These are phyloP conservation scores for Rhodotorula sp. DNA, from an alignment of 1,284 basidiomycete species.

Conservation along the genomic window DNA sequence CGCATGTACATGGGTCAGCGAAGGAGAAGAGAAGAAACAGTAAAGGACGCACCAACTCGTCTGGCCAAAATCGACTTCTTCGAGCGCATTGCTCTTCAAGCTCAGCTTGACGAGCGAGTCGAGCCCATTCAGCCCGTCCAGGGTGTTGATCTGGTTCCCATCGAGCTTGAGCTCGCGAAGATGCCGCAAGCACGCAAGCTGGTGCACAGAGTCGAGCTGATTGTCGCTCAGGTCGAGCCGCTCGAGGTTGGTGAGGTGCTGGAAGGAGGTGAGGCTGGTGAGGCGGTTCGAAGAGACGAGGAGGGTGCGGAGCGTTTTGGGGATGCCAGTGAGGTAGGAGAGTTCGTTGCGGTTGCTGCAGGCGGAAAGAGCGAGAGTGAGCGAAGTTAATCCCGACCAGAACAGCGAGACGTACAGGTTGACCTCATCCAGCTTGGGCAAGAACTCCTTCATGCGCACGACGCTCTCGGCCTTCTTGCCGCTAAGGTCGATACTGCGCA, in stretches of 20 bases:
- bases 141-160: slow-evolving; percentile 71
- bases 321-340: slow-evolving; percentile 83
- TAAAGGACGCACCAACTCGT: slow-evolving; percentile 67
- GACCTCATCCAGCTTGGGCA: slow-evolving; percentile 79
- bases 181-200: slow-evolving; percentile 79
- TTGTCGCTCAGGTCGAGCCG: slow-evolving; percentile 89
- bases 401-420: slow-evolving; percentile 64
- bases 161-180: slow-evolving; percentile 87
- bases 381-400: neutral
- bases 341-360: slow-evolving; percentile 72
- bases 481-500: slow-evolving; percentile 75
- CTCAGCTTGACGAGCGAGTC: slow-evolving; percentile 81
- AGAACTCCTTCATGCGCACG: slow-evolving; percentile 87
- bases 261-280: slow-evolving; percentile 83
- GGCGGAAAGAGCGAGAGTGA: neutral
- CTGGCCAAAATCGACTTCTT: slow-evolving; percentile 63
- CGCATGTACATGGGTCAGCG: neutral
- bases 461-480: slow-evolving; percentile 81
- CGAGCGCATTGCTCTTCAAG: slow-evolving; percentile 73
- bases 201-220: slow-evolving; percentile 78
- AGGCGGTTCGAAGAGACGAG: slow-evolving; percentile 80
- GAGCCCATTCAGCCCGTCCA: slow-evolving; percentile 78
- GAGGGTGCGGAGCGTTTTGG: slow-evolving; percentile 73
- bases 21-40: slow-evolving; percentile 25
- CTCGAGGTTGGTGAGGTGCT: slow-evolving; percentile 81